Percentiles rank a stretch among this genome's conserved stretches.
phyloP scores from a whole-genome alignment of 495 filamentous ascomycete species.

The Eremomyces bilateralis region DNA sequence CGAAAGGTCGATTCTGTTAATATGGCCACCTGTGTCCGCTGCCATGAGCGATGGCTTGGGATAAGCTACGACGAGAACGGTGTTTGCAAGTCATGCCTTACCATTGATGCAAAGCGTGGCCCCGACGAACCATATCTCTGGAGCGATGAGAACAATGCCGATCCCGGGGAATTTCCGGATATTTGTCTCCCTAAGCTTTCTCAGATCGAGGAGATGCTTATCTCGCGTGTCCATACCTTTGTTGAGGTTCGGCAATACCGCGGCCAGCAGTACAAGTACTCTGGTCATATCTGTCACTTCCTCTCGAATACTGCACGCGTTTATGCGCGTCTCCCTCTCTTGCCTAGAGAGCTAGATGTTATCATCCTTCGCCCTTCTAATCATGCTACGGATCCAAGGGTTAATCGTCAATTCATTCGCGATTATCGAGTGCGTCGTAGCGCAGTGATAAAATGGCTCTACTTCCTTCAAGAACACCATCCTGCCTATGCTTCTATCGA shows the following conservation, averaged over 20 bases:
- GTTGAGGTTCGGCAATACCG: background rate
- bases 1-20: too few species aligned
- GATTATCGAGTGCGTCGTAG: background rate
- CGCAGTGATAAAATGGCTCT: background rate
- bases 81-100: too few species aligned
- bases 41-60: too few species aligned
- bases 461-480: background rate
- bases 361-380: background rate
- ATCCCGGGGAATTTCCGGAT: background rate
- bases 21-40: too few species aligned
- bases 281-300: background rate
- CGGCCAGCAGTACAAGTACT: background rate
- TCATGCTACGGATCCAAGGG: background rate
- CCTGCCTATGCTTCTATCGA: background rate
- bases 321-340: background rate
- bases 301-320: background rate
- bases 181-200: background rate
- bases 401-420: background rate
- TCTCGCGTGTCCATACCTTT: background rate
- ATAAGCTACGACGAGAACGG: too few species aligned
- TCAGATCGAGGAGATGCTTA: conserved; percentile 1
- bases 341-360: background rate
- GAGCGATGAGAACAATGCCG: background rate
- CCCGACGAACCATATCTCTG: background rate
- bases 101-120: too few species aligned